A percentile compares a stretch with the other conserved stretches of the same genome.
Conservation (phyloP, 345 rosid species). For the Moricandia moricandioides region DNA sequence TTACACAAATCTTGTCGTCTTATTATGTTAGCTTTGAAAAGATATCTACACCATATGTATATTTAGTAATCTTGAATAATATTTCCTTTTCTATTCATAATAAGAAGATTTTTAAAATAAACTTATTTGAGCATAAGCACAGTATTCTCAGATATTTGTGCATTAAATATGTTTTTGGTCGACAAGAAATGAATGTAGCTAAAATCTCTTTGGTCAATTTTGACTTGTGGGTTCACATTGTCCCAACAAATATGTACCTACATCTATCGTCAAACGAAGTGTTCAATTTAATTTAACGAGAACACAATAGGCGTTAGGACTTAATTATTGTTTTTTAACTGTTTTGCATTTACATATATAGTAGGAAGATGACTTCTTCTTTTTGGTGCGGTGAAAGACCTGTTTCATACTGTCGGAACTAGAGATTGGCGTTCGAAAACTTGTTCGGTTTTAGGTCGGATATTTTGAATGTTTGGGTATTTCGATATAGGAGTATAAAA, state of each 20-base stretch:
- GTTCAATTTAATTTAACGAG: background rate
- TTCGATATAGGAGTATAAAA: too few species aligned
- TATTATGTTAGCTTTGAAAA: background rate
- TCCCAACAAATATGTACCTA: background rate
- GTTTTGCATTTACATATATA: too few species aligned
- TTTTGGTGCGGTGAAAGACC: too few species aligned
- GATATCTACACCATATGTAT: background rate
- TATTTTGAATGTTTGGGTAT: too few species aligned
- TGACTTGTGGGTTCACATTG: constrained; percentile 11
- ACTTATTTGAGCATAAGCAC: background rate
- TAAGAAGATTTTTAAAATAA: background rate
- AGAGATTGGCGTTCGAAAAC: too few species aligned
- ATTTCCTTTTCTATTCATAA: too few species aligned
- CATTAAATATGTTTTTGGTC: background rate
- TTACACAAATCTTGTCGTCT: background rate
- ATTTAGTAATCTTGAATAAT: background rate
- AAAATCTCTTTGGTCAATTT: background rate
- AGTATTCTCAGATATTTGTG: background rate
- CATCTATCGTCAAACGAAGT: background rate
- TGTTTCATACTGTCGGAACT: too few species aligned
- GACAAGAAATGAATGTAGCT: background rate
- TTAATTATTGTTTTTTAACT: too few species aligned
- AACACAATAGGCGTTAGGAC: too few species aligned
- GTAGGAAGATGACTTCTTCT: too few species aligned
- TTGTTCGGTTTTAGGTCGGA: too few species aligned